Percentiles rank a stretch among this genome's conserved stretches.
Conservation (phyloP, 2,329 filamentous ascomycete genomes). For the Thielaviopsis populi region DNA sequence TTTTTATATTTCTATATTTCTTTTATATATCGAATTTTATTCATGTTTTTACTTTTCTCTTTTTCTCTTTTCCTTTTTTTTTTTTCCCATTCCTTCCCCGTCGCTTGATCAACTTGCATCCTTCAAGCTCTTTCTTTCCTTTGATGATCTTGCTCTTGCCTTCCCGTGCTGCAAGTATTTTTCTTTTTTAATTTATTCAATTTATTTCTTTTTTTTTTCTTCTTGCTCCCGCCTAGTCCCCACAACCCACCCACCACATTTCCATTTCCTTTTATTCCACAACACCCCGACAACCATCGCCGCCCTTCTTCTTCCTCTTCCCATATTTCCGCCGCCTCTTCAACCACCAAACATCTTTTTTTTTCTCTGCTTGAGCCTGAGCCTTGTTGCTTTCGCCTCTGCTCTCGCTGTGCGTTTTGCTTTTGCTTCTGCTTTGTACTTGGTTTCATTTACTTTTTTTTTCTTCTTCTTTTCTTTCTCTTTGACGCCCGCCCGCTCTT, state of each 20-base stretch:
- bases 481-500: neutral
- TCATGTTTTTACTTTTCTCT: neutral
- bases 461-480: neutral
- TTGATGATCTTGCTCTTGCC: neutral
- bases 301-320: neutral
- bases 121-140: neutral
- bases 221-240: neutral
- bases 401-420: neutral
- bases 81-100: neutral
- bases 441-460: conserved; percentile 3
- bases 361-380: neutral
- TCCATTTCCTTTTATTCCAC: conserved; percentile 1
- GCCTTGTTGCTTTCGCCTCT: conserved; percentile 1
- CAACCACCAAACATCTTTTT: neutral
- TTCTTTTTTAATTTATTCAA: neutral
- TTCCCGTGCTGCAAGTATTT: neutral
- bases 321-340: neutral
- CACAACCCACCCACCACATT: neutral
- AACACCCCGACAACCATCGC: conserved; percentile 2
- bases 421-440: neutral
- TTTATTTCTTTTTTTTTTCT: neutral
- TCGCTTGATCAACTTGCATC: neutral
- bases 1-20: no score
- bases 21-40: no score
- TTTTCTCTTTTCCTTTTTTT: neutral